Evolutionary conservation across 73 alveolate species (phyloP).

Genomic region (Paramecium bursaria): DNA sequence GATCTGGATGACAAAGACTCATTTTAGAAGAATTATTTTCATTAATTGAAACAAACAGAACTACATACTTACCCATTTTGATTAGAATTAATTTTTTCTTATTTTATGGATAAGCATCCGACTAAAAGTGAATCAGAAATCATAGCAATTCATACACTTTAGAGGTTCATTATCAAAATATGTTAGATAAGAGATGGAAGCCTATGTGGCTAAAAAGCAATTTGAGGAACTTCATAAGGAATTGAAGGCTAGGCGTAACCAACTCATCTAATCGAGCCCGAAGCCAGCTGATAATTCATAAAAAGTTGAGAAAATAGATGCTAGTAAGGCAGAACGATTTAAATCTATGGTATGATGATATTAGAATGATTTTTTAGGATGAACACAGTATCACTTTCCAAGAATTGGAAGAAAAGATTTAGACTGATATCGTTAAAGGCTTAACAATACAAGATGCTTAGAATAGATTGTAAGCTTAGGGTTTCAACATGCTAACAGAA

Average conservation of each 20-base stretch:
- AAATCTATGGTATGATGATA: too few species aligned
- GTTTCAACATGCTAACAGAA: conserved; percentile 80
- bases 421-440: conserved; percentile 82
- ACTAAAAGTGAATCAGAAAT: too few species aligned
- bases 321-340: conserved; percentile 43
- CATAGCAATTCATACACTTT: too few species aligned
- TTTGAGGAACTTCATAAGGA: conserved; percentile 21
- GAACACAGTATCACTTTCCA: conserved; percentile 78
- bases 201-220: not conserved
- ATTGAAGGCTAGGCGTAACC: conserved; percentile 13
- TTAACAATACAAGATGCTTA: conserved; percentile 75
- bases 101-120: too few species aligned
- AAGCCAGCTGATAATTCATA: not conserved
- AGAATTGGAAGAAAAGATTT: conserved; percentile 72
- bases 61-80: too few species aligned
- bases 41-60: too few species aligned
- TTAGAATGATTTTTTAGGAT: too few species aligned
- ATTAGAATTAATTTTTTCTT: too few species aligned
- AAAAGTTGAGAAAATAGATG: conserved; percentile 19
- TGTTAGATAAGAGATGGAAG: conserved; percentile 11
- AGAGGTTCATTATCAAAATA: too few species aligned
- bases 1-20: too few species aligned
- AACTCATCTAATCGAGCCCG: not conserved
- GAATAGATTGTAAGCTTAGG: conserved; percentile 64
- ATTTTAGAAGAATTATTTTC: too few species aligned